These are phyloP conservation scores for Pulveroboletus sp. DNA, from an alignment of 768 basidiomycete genomes.

Conservation along the genomic window DNA sequence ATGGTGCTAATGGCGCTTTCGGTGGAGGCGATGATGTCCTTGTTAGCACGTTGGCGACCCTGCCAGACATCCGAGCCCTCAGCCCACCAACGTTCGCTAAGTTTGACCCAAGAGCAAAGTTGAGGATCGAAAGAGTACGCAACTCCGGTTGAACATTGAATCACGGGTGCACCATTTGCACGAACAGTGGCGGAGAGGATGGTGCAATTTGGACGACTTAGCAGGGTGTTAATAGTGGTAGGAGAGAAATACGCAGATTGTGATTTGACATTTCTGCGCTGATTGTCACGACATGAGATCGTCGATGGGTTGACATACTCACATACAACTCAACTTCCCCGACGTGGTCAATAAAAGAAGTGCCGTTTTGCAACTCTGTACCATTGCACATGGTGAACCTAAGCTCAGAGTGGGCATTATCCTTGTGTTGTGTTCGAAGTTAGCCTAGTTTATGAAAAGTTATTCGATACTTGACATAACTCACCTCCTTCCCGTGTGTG, in stretches of 20 bases:
- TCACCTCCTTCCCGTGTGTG: conserved; percentile 77
- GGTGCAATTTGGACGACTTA: conserved; percentile 52
- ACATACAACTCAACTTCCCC: conserved; percentile 78
- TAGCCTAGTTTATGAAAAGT: background rate
- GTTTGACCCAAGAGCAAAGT: conserved; percentile 64
- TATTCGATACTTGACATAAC: conserved; percentile 14
- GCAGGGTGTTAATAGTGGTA: conserved; percentile 54
- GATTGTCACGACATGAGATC: conserved; percentile 5
- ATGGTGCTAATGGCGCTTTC: conserved; percentile 53
- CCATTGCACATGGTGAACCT: conserved; percentile 62
- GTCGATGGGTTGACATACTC: conserved; percentile 16
- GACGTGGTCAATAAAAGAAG: conserved; percentile 69
- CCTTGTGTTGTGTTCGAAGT: conserved; percentile 37
- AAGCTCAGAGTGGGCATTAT: conserved; percentile 73
- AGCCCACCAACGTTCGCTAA: conserved; percentile 82
- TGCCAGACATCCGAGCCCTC: conserved; percentile 83
- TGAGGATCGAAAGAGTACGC: conserved; percentile 74
- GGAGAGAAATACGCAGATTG: conserved; percentile 62
- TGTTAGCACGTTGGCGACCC: conserved; percentile 52
- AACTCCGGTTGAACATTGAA: conserved; percentile 72
- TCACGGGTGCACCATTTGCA: conserved; percentile 73
- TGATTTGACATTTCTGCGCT: conserved; percentile 70
- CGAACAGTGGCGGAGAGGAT: conserved; percentile 65
- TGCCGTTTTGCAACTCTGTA: conserved; percentile 60
- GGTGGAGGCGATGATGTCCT: conserved; percentile 52